Base-by-base conservation (phyloP, 164 flowering plant genomes). In the Umbellularia californica region DNA sequence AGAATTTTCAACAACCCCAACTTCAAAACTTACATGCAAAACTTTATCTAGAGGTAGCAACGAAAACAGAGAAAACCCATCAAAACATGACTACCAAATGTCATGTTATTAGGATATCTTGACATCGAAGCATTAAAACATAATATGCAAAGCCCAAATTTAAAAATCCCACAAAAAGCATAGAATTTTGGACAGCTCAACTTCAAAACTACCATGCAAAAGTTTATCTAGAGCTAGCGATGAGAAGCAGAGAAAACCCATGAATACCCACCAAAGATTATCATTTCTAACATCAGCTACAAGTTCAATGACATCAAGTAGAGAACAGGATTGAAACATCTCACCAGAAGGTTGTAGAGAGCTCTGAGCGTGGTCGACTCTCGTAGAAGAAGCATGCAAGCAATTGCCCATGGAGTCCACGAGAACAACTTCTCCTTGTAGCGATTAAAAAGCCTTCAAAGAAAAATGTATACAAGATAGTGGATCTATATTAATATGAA, bases 371-470 rank as follows among this genome's bases (percentile, higher is more conserved):
- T 70, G 50, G 20, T 70, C 69, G 17, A 75, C 73, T 69, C 69
- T 65, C 10, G 69, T 55, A 20, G 60, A 20, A 70, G 60, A 20
- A 70, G 60, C 15, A 22, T 63, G 20, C 25, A 60, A 63, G 35
- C 77, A 75, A 68, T 75, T 75, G 23, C 94, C 94, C 94, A 90
- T 90, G 60, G 60, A 55, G 60, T 20, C 60, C 60, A 4, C n/a
- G 19, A 55, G 60, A 2, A 55, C 17, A 12, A 55, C 17, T 55
- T 55, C 5, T 55, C 17, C n/a, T 55, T 14, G n/a, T 14, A 55
- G 7, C 3, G n/a, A 20, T 55, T 5, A 55, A 20, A 55, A 55
- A 55, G 2, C n/a, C 60, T 15, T 55, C 5, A 3, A 55, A 52
- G 58, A 3, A 52, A 5, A 2, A 13, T 52, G 0, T 1, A 55